phyloP scores from a whole-genome alignment of 2,329 filamentous ascomycete species.

The Periconia sp. region DNA sequence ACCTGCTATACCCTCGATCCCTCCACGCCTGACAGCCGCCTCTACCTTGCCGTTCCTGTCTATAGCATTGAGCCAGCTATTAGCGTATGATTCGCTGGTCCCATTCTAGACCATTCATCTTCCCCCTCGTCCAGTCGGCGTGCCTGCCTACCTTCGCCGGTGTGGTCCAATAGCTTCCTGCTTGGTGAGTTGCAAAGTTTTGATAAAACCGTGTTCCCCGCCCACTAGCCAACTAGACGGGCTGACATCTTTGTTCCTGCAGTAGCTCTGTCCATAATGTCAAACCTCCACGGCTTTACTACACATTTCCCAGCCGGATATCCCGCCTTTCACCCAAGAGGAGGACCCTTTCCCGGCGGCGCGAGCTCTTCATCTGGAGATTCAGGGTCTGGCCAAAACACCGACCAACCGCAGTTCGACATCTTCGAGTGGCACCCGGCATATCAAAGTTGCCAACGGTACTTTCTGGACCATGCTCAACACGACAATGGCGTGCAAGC shows the following conservation, averaged over 20 bases:
- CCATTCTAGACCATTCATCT: slow-evolving; percentile 7
- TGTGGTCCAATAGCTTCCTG: not conserved
- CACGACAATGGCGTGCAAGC: slow-evolving; percentile 83
- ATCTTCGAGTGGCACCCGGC: slow-evolving; percentile 93
- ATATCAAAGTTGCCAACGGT: slow-evolving; percentile 87
- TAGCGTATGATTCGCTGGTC: not conserved
- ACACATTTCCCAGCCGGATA: slow-evolving; percentile 41
- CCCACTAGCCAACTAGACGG: slow-evolving; percentile 24
- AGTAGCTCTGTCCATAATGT: slow-evolving; percentile 30
- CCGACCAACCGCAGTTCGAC: slow-evolving; percentile 63
- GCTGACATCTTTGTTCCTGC: slow-evolving; percentile 34
- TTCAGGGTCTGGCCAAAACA: slow-evolving; percentile 25
- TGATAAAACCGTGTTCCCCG: slow-evolving; percentile 24
- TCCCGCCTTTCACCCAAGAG: slow-evolving; percentile 34
- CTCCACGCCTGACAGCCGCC: not conserved
- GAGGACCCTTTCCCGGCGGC: slow-evolving; percentile 32
- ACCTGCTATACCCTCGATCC: slow-evolving; percentile 4
- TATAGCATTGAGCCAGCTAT: slow-evolving; percentile 1
- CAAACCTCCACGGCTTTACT: slow-evolving; percentile 35
- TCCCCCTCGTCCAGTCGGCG: not conserved
- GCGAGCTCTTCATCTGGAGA: slow-evolving; percentile 29
- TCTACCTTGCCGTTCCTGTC: not conserved
- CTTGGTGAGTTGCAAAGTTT: slow-evolving; percentile 26
- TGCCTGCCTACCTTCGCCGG: not conserved
- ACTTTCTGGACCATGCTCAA: slow-evolving; percentile 91